phyloP scores from a whole-genome alignment of 139 green algal genomes.

The Closterium sp. region DNA sequence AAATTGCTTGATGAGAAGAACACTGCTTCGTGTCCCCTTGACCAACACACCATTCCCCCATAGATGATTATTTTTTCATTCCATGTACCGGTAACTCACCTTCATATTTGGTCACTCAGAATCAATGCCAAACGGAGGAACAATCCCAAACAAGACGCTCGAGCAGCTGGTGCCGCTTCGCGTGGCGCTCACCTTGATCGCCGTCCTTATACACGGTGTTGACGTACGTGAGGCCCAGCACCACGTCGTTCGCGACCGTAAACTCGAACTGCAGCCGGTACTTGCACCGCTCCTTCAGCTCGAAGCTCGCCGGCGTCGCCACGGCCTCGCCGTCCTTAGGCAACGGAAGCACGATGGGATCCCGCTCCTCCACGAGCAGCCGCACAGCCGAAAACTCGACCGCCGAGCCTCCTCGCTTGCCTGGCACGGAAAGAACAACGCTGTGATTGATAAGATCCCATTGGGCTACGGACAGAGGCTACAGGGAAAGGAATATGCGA shows the following conservation, averaged over 20 bases:
- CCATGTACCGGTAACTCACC: too few relatives aligned
- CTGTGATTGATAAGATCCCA: background rate
- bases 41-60: too few relatives aligned
- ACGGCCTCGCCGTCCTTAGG: slow-evolving; percentile 31
- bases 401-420: slow-evolving; percentile 28
- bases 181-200: slow-evolving; percentile 31
- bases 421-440: background rate
- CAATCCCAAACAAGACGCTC: too few relatives aligned
- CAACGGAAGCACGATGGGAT: slow-evolving; percentile 38
- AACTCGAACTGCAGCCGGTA: slow-evolving; percentile 51
- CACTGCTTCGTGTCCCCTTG: too few relatives aligned
- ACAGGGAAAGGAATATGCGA: background rate
- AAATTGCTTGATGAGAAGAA: too few relatives aligned
- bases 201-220: slow-evolving; percentile 36
- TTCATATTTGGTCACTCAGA: too few relatives aligned
- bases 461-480: background rate
- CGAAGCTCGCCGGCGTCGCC: slow-evolving; percentile 21
- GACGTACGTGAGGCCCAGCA: slow-evolving; percentile 42
- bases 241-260: slow-evolving; percentile 28
- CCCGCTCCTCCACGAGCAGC: slow-evolving; percentile 31
- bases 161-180: too few relatives aligned
- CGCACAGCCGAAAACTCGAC: slow-evolving; percentile 34
- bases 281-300: slow-evolving; percentile 43
- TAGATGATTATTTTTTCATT: too few relatives aligned
- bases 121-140: too few relatives aligned